Evolutionary conservation across 805 yeast species (phyloP).

Genomic region (Blastobotrys terrestris): DNA sequence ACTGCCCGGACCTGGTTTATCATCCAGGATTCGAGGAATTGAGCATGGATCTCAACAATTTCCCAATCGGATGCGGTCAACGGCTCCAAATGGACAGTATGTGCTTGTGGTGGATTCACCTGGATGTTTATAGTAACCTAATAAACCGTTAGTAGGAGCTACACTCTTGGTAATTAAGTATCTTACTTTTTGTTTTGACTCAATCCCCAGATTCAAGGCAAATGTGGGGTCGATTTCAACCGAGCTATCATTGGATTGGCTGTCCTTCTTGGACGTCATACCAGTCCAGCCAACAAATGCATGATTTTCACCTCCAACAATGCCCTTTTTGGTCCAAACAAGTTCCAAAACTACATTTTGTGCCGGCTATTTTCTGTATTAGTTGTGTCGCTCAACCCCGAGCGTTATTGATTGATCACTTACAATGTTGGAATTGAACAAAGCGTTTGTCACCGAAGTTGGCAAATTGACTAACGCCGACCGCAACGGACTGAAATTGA

Average conservation of each 20-base stretch:
- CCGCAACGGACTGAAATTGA: constrained; percentile 34
- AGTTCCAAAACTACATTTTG: constrained; percentile 55
- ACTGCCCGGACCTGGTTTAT: constrained; percentile 79
- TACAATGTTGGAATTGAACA: constrained; percentile 47
- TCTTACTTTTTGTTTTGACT: constrained; percentile 36
- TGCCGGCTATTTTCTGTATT: constrained; percentile 29
- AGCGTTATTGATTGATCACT: constrained; percentile 24
- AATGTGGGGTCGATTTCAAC: constrained; percentile 65
- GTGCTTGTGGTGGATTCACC: constrained; percentile 46
- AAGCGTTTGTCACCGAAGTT: constrained; percentile 37
- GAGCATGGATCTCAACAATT: constrained; percentile 75
- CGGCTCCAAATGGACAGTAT: constrained; percentile 72
- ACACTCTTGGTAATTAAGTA: constrained; percentile 12
- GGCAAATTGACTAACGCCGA: constrained; percentile 55
- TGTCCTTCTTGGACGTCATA: constrained; percentile 32
- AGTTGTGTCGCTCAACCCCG: not conserved
- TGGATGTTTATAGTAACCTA: constrained; percentile 37
- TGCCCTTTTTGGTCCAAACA: constrained; percentile 28
- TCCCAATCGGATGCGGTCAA: constrained; percentile 82
- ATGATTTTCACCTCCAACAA: constrained; percentile 15
- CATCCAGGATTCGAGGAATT: constrained; percentile 63
- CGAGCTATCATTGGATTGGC: constrained; percentile 13
- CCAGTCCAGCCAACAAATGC: constrained; percentile 67
- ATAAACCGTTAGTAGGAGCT: not conserved
- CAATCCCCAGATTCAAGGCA: constrained; percentile 46